Base-by-base conservation (phyloP, 352 stramenopile genomes). In the Pythium dissimile region DNA sequence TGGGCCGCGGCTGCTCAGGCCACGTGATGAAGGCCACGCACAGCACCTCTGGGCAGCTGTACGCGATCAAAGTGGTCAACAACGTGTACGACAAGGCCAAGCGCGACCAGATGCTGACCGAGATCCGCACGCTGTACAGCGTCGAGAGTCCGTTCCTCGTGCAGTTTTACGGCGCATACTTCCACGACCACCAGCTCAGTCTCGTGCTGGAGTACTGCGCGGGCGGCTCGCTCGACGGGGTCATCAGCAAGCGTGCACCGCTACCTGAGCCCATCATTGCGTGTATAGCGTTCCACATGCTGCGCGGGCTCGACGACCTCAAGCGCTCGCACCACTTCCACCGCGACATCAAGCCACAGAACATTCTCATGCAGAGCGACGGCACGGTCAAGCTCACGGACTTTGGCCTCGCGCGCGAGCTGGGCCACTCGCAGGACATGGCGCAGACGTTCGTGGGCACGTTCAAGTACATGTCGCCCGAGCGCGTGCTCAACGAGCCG, bases 341-440 rank as follows among this genome's bases (percentile, higher is more conserved):
- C 53, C 86, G 93, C 32, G 93, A 98, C 54, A 83, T 98, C 55
- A 98, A 98, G 55, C 91, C 90, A 15, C 88, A 88, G 34, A 98
- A 98, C 69, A 83, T 98, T 28, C 73, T 98, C 16, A 69, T 97
- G 42, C 89, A 95, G 54, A 46, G 70, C 27, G 53, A 84, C 18
- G 87, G 80, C n/a, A 66, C 58, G 11, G 76, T 95, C 28, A 97
- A 97, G 59, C 72, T 90, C 35, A 88, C 80, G 3, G 82, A 92
- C 65, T 92, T 92, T 54, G 82, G 82, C 11, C 69, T 92, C 20
- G 80, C 80, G 5, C 55, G 80, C 12, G 80, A 86, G 44, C 67
- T 92, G 18, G 73, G 78, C 35, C 70, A 84, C 43, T 88, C 82
- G 12, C 72, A 77, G 18, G 80, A 79, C 46, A 92, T 94, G 75